These are phyloP conservation scores for Penicillium cataractarum DNA, from an alignment of 495 filamentous ascomycete species.

Conservation along the genomic window DNA sequence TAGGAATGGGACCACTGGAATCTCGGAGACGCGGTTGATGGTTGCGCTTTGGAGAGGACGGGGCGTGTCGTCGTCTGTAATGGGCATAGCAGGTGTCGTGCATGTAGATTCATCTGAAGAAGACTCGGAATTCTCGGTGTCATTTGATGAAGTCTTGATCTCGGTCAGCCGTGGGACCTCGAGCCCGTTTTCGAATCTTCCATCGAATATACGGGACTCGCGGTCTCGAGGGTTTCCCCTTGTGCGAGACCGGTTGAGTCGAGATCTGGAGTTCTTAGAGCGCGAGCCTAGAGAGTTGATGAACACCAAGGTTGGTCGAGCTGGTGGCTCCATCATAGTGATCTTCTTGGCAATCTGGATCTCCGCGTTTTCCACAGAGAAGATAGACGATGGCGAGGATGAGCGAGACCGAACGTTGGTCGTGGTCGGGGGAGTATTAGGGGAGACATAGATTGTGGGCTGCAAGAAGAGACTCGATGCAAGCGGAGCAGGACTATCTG, in stretches of 20 bases:
- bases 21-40: constrained; percentile 32
- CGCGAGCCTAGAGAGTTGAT: constrained; percentile 36
- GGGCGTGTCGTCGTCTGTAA: constrained; percentile 5
- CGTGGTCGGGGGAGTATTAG: constrained; percentile 24
- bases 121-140: neutral
- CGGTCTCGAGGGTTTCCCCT: constrained; percentile 26
- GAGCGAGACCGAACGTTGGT: constrained; percentile 30
- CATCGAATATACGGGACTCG: constrained; percentile 17
- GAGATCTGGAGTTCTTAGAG: constrained; percentile 19
- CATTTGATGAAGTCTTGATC: constrained; percentile 8
- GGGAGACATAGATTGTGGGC: constrained; percentile 39
- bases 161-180: constrained; percentile 17
- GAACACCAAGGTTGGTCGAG: constrained; percentile 43
- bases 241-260: constrained; percentile 17
- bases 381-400: constrained; percentile 36
- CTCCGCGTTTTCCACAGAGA: constrained; percentile 42
- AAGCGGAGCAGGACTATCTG: constrained; percentile 37
- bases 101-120: constrained; percentile 5
- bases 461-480: constrained; percentile 40
- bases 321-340: constrained; percentile 37
- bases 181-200: constrained; percentile 21
- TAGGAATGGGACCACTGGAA: constrained; percentile 29
- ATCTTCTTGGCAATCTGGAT: constrained; percentile 44
- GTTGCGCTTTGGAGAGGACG: constrained; percentile 19
- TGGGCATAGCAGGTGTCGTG: constrained; percentile 6